phyloP scores from a whole-genome alignment of 768 basidiomycete genomes.

The Exidia glandulosa region DNA sequence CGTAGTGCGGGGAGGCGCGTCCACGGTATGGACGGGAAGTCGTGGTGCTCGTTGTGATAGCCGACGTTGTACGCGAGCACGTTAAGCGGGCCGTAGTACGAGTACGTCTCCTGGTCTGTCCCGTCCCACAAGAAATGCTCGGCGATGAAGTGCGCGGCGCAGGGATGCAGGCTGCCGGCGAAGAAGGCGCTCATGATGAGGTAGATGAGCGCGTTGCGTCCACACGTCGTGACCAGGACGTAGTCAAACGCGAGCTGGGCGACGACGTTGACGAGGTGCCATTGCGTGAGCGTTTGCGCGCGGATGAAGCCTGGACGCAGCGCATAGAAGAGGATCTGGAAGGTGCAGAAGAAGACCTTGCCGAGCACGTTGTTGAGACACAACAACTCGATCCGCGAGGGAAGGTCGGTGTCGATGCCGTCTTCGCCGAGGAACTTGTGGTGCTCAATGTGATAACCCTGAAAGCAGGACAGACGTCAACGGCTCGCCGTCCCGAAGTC shows the following conservation, averaged over 20 bases:
- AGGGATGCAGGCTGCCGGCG: conserved; percentile 91
- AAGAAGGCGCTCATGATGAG: conserved; percentile 87
- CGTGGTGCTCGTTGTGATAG: conserved; percentile 99
- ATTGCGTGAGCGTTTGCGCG: conserved; percentile 63
- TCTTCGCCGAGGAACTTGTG: conserved; percentile 95
- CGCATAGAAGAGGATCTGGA: conserved; percentile 97
- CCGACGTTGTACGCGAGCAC: conserved; percentile 92
- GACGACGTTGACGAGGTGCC: conserved; percentile 75
- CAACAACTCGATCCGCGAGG: conserved; percentile 73
- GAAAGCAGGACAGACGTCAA: neutral
- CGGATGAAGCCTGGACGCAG: conserved; percentile 90
- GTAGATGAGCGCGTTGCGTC: conserved; percentile 47
- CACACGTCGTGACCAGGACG: conserved; percentile 41
- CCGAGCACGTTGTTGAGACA: conserved; percentile 91
- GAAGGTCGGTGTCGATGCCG: conserved; percentile 91
- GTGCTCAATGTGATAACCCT: conserved; percentile 93
- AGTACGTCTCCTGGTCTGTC: conserved; percentile 89
- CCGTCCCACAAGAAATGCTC: conserved; percentile 95
- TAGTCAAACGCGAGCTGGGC: conserved; percentile 64
- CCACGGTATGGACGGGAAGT: conserved; percentile 96
- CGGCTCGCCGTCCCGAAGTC: neutral
- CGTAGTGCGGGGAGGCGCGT: conserved; percentile 79
- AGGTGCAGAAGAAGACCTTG: conserved; percentile 96
- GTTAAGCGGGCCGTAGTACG: conserved; percentile 91
- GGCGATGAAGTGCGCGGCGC: conserved; percentile 95